phyloP scores from a whole-genome alignment of 345 rosid genomes.

The Dipteronia dyeriana region DNA sequence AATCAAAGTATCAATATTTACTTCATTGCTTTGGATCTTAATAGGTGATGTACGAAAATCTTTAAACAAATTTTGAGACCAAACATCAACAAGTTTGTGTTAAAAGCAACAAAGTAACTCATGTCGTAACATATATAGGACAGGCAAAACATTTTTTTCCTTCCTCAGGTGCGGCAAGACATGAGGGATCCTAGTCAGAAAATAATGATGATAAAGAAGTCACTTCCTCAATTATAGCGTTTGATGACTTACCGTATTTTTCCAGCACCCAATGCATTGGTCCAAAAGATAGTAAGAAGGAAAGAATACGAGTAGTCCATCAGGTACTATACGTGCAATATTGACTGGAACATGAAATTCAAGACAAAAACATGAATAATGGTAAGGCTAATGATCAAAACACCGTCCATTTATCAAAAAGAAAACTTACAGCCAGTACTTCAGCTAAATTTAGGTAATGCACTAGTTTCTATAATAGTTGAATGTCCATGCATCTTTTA shows the following conservation, averaged over 20 bases:
- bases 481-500: background rate
- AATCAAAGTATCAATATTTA: too few relatives aligned
- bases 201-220: background rate
- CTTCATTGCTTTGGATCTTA: background rate
- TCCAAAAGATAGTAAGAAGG: constrained; percentile 95
- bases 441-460: background rate
- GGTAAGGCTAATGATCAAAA: background rate
- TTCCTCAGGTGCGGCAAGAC: background rate
- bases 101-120: background rate
- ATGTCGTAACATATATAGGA: background rate
- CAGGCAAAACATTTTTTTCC: constrained; percentile 5
- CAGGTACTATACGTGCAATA: constrained; percentile 90
- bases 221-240: constrained; percentile 20
- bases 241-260: constrained; percentile 59
- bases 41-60: constrained; percentile 1
- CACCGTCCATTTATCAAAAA: background rate
- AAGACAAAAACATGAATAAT: constrained; percentile 8
- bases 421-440: background rate
- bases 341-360: constrained; percentile 57
- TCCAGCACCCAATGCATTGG: constrained; percentile 84
- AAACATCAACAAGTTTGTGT: background rate
- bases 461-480: background rate
- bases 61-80: background rate
- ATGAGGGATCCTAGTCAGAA: background rate
- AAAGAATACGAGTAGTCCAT: constrained; percentile 92